Percentiles rank a stretch among this genome's conserved stretches.
These are phyloP conservation scores for Murraya paniculata DNA, from an alignment of 345 rosid genomes.

Conservation along the genomic window DNA sequence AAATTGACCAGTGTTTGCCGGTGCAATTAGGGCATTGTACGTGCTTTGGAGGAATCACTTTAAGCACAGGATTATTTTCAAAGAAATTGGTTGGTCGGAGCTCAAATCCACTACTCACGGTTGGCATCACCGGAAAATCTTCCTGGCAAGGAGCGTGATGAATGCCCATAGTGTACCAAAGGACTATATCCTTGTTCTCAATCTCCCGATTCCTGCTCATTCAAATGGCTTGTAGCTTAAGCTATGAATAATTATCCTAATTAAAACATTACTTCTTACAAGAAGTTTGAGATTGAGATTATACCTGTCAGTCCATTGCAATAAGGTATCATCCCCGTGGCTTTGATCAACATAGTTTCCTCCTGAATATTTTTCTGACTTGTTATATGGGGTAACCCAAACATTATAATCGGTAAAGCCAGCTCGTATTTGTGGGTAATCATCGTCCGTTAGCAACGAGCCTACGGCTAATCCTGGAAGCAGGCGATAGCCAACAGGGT, in stretches of 20 bases:
- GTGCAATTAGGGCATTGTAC: neutral
- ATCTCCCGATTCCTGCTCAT: constrained; percentile 14
- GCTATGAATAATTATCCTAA: too few species aligned
- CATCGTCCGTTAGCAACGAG: constrained; percentile 33
- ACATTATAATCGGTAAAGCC: constrained; percentile 49
- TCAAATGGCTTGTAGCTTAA: too few species aligned
- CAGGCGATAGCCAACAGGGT: constrained; percentile 35
- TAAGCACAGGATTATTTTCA: constrained; percentile 28
- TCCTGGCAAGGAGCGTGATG: constrained; percentile 35
- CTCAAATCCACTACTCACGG: constrained; percentile 28
- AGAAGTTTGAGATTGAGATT: neutral
- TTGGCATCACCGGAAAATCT: constrained; percentile 33
- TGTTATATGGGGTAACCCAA: constrained; percentile 60
- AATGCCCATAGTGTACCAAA: constrained; percentile 32
- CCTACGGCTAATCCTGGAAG: constrained; percentile 14
- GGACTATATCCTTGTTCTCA: constrained; percentile 28
- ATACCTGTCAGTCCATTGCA: constrained; percentile 43
- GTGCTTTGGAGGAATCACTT: constrained; percentile 4
- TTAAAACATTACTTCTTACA: neutral
- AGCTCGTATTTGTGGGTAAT: constrained; percentile 45
- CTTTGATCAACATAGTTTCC: constrained; percentile 46
- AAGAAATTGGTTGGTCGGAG: constrained; percentile 29
- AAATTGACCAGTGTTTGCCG: neutral
- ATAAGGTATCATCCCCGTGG: constrained; percentile 49
- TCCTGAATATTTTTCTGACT: constrained; percentile 49